These are phyloP conservation scores for Globisporangium takayamanum DNA, from an alignment of 352 stramenopile species.

Conservation along the genomic window DNA sequence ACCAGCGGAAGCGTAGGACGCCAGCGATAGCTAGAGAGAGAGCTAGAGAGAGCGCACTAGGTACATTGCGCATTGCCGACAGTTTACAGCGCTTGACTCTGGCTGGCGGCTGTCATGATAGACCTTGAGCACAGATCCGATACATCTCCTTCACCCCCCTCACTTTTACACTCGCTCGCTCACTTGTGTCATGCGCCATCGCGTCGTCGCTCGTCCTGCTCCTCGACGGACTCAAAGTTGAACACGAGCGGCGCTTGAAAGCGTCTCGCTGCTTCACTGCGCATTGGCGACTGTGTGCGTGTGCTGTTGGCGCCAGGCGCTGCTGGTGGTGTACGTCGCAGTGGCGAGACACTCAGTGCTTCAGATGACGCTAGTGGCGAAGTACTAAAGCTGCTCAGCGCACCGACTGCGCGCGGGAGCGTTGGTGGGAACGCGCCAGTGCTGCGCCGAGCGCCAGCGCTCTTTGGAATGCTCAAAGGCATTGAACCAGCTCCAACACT, in stretches of 20 bases:
- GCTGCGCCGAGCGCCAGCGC: not conserved
- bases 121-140: conserved; percentile 1
- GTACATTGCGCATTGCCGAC: too few species aligned
- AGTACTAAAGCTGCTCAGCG: not conserved
- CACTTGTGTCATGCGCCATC: conserved; percentile 4
- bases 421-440: not conserved
- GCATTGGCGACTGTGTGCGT: not conserved
- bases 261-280: not conserved
- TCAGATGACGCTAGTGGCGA: too few species aligned
- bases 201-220: conserved; percentile 9
- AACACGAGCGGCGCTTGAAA: conserved; percentile 23
- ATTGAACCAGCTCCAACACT: not conserved
- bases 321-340: conserved; percentile 1
- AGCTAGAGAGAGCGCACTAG: not conserved
- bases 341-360: not conserved
- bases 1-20: conserved; percentile 22
- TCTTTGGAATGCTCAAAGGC: not conserved
- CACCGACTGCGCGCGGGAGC: not conserved
- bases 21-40: not conserved
- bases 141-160: not conserved
- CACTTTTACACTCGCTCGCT: not conserved
- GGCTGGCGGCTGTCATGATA: not conserved
- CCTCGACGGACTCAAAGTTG: conserved; percentile 42
- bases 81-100: too few species aligned
- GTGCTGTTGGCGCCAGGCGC: not conserved